A percentile compares a stretch with the other conserved stretches of the same genome.
These are phyloP conservation scores for Gaultheria prostrata DNA, from an alignment of 148 eudicot genomes.

Conservation along the genomic window DNA sequence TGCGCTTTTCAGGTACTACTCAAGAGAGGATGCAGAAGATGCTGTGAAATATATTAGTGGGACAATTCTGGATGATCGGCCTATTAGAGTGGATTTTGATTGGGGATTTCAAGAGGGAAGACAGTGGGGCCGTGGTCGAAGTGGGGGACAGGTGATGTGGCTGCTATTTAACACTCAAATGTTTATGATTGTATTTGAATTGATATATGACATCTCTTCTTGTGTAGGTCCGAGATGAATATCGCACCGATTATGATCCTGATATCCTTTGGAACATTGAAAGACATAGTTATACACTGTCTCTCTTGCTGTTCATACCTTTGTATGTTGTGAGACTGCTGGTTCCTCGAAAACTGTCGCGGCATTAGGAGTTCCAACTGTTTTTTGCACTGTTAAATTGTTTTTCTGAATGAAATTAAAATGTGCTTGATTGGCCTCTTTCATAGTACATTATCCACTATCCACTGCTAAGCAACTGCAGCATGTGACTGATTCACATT, in stretches of 20 bases:
- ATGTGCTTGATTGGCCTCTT: neutral
- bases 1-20: slow-evolving; percentile 58
- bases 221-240: slow-evolving; percentile 92
- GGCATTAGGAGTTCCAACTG: neutral
- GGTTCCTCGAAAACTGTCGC: neutral
- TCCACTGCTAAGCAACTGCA: neutral
- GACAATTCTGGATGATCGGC: slow-evolving; percentile 96
- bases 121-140: slow-evolving; percentile 99
- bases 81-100: slow-evolving; percentile 97
- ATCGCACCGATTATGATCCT: slow-evolving; percentile 98
- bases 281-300: neutral
- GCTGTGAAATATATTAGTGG: slow-evolving; percentile 90
- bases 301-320: neutral
- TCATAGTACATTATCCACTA: neutral
- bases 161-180: neutral
- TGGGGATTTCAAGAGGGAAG: slow-evolving; percentile 99
- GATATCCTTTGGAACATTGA: slow-evolving; percentile 67
- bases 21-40: slow-evolving; percentile 90
- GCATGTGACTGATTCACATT: neutral
- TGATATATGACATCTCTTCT: slow-evolving; percentile 13
- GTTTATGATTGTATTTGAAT: slow-evolving; percentile 6
- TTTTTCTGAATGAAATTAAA: neutral
- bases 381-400: neutral
- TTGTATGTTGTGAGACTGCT: neutral
- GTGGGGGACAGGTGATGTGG: slow-evolving; percentile 86